Conservation (phyloP, 202 grass and related monocot genomes). For the Setaria italica region DNA sequence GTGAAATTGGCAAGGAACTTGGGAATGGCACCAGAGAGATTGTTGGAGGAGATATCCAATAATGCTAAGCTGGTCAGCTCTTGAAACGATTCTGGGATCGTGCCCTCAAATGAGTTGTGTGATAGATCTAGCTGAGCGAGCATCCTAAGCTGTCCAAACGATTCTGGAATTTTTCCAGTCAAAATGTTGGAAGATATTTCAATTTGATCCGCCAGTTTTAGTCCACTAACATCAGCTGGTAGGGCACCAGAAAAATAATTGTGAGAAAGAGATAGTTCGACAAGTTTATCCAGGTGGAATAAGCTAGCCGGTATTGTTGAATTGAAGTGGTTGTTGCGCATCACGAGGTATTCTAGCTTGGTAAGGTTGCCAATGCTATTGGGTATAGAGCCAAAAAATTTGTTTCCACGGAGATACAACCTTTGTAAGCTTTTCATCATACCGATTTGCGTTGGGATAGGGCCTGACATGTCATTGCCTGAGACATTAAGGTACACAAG, state of each 20-base stretch:
- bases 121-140: not conserved
- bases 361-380: slow-evolving; percentile 19
- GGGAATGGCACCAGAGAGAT: slow-evolving; percentile 42
- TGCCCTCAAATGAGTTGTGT: slow-evolving; percentile 9
- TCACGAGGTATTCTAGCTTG: accelerated
- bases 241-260: not conserved
- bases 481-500: not conserved
- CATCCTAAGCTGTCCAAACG: slow-evolving; percentile 1
- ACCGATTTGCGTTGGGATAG: slow-evolving; percentile 8
- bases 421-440: not conserved
- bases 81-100: not conserved
- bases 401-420: not conserved
- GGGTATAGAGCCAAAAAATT: not conserved
- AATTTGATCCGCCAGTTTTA: not conserved
- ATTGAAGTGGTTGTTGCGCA: not conserved
- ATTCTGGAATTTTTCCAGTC: not conserved
- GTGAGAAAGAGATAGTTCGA: not conserved
- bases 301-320: not conserved
- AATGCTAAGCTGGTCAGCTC: not conserved
- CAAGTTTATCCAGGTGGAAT: slow-evolving; percentile 9
- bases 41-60: not conserved
- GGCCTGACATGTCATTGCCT: not conserved
- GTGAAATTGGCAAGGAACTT: slow-evolving; percentile 36
- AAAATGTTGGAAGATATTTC: not conserved
- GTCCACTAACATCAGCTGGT: not conserved